These are phyloP conservation scores for Aspergillus sp. DNA, from an alignment of 2,329 filamentous ascomycete genomes.

Conservation along the genomic window DNA sequence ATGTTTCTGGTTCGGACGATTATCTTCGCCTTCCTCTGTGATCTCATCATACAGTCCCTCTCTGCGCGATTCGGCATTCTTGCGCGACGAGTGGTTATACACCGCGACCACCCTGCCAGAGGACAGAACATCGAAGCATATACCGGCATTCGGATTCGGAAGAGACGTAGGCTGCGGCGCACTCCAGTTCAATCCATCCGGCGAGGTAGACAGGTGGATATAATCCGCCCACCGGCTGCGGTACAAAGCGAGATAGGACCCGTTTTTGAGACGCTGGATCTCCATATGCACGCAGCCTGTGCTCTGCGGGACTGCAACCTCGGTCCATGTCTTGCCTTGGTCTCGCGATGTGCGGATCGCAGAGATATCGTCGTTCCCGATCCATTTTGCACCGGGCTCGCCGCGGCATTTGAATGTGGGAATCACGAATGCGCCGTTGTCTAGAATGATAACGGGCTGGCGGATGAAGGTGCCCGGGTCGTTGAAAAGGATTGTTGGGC, in stretches of 20 bases:
- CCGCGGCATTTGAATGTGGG: conserved; percentile 4
- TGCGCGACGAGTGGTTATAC: conserved; percentile 2
- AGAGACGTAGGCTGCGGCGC: neutral
- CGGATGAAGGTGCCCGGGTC: conserved; percentile 8
- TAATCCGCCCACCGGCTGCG: conserved; percentile 7
- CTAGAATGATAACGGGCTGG: neutral
- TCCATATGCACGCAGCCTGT: conserved; percentile 8
- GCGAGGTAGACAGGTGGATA: neutral
- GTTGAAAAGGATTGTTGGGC: neutral
- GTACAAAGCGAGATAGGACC: neutral
- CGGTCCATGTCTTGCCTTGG: conserved; percentile 1
- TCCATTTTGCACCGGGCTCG: conserved; percentile 3
- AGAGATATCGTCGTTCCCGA: conserved; percentile 6
- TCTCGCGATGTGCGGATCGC: neutral
- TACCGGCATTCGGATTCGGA: conserved; percentile 6
- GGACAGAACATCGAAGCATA: conserved; percentile 9
- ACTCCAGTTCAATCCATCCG: neutral
- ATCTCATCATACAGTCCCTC: conserved; percentile 6
- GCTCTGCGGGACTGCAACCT: neutral
- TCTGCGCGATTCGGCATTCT: neutral
- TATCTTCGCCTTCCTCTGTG: neutral
- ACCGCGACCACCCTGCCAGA: neutral
- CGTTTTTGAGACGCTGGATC: conserved; percentile 1
- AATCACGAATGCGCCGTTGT: neutral
- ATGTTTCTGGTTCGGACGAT: neutral